These are phyloP conservation scores for Zymoseptoria crescenta DNA, from an alignment of 2,329 filamentous ascomycete genomes.

Conservation along the genomic window DNA sequence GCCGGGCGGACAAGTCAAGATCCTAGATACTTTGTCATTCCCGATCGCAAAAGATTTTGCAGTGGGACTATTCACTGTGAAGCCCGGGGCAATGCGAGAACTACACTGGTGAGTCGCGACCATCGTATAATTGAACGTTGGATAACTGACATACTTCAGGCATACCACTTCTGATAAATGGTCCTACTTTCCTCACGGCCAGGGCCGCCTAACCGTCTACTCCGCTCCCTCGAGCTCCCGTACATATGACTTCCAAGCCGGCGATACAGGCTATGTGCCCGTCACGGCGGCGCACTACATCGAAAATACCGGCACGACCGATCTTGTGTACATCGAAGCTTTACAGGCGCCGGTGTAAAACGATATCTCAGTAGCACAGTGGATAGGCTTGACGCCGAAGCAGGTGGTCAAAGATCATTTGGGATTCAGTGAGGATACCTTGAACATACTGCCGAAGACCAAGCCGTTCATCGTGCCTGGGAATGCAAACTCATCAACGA, in stretches of 20 bases:
- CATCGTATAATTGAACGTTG: not conserved
- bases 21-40: conserved; percentile 51
- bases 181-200: conserved; percentile 30
- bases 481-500: conserved; percentile 30
- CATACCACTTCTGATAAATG: conserved; percentile 54
- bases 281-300: conserved; percentile 50
- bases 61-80: conserved; percentile 49
- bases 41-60: conserved; percentile 50
- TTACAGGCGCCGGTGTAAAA: conserved; percentile 45
- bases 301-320: conserved; percentile 52
- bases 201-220: conserved; percentile 51
- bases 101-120: conserved; percentile 46
- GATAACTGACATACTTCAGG: no score
- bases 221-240: conserved; percentile 42
- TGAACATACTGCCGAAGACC: conserved; percentile 30
- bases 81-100: conserved; percentile 58
- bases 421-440: conserved; percentile 24
- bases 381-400: conserved; percentile 44
- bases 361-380: conserved; percentile 50
- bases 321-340: conserved; percentile 52
- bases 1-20: conserved; percentile 52
- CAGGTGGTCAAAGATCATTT: conserved; percentile 31
- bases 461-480: conserved; percentile 35
- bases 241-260: conserved; percentile 36
- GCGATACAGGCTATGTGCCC: conserved; percentile 54